Evolutionary conservation across 2,329 filamentous ascomycete species (phyloP).

Genomic region (Neofusicoccum laricinum): DNA sequence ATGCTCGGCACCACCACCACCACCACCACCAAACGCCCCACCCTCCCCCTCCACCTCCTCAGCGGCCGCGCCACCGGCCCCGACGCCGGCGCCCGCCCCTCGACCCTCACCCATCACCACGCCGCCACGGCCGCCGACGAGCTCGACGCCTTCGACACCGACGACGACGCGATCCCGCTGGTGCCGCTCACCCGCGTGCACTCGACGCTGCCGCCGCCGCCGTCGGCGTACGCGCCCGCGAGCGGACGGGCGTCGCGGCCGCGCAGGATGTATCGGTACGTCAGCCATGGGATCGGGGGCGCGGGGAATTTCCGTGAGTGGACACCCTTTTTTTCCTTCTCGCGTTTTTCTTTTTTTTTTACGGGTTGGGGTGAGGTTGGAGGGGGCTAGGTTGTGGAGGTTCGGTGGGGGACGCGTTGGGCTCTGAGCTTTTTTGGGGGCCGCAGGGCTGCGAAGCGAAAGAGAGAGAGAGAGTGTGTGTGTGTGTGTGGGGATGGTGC

Average conservation of each 20-base stretch:
- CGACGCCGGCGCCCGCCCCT: not conserved
- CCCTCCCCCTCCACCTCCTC: not conserved
- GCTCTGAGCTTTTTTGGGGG: not conserved
- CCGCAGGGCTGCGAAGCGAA: not conserved
- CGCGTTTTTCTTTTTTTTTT: no score
- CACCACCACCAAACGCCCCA: not conserved
- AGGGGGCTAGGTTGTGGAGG: not conserved
- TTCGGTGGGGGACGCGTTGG: not conserved
- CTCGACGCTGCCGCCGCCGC: not conserved
- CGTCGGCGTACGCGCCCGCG: no score
- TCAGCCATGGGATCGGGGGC: conserved; percentile 11
- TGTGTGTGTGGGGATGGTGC: no score
- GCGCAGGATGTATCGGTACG: not conserved
- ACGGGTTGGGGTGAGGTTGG: not conserved
- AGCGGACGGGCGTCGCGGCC: not conserved
- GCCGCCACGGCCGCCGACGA: not conserved
- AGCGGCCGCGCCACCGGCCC: not conserved
- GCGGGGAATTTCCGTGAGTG: conserved; percentile 11
- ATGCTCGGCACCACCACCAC: not conserved
- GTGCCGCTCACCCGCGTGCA: not conserved
- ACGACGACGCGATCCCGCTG: conserved; percentile 1
- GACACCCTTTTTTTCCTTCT: not conserved
- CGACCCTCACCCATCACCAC: not conserved
- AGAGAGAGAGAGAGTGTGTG: not conserved
- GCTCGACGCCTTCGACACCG: not conserved